phyloP scores from a whole-genome alignment of 2,329 filamentous ascomycete species.

The Pseudonectria buxi region DNA sequence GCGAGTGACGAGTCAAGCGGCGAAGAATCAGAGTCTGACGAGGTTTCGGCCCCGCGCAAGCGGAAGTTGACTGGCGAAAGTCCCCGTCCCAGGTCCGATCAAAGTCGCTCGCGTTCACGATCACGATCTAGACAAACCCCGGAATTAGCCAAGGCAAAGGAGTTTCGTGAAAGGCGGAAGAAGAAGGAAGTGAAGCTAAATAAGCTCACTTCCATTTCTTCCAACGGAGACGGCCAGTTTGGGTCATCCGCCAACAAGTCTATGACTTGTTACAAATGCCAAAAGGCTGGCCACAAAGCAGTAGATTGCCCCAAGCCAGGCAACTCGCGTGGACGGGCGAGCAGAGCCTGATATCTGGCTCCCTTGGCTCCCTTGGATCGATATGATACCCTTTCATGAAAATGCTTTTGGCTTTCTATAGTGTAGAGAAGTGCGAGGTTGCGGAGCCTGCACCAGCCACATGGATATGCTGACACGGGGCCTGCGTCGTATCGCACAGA shows the following conservation, averaged over 20 bases:
- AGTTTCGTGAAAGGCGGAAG: slow-evolving; percentile 52
- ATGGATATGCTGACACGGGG: no score
- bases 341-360: slow-evolving; percentile 4
- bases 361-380: no score
- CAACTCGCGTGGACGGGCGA: slow-evolving; percentile 8
- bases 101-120: slow-evolving; percentile 27
- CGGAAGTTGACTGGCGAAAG: slow-evolving; percentile 20
- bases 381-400: no score
- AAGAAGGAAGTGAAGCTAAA: slow-evolving; percentile 64
- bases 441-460: no score
- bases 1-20: slow-evolving; percentile 21
- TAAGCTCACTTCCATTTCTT: slow-evolving; percentile 55
- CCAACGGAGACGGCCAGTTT: slow-evolving; percentile 20
- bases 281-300: slow-evolving; percentile 53
- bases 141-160: slow-evolving; percentile 31
- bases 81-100: slow-evolving; percentile 8
- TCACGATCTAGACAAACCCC: slow-evolving; percentile 22
- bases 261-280: slow-evolving; percentile 53
- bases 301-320: slow-evolving; percentile 44
- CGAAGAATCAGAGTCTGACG: slow-evolving; percentile 19
- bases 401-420: no score
- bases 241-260: slow-evolving; percentile 16
- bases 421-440: no score
- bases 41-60: slow-evolving; percentile 19
- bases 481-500: no score